Evolutionary conservation across 257 asterid species (phyloP).

Genomic region (Scutellaria galericulata): DNA sequence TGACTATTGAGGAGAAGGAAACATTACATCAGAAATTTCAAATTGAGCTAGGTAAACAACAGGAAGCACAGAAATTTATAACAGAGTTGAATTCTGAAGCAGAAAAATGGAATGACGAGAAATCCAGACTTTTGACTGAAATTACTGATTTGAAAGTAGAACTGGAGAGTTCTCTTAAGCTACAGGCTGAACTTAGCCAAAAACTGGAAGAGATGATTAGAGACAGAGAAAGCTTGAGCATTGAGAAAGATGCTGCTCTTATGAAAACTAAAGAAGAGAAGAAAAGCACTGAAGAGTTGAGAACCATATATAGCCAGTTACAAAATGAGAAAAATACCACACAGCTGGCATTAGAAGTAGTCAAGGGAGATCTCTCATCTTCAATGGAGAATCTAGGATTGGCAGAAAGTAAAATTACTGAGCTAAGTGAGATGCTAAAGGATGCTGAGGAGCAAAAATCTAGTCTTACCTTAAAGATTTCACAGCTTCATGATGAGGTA

Average conservation of each 20-base stretch:
- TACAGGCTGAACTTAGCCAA: slow-evolving; percentile 57
- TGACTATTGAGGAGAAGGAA: slow-evolving; percentile 61
- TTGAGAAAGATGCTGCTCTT: slow-evolving; percentile 50
- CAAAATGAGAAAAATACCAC: slow-evolving; percentile 51
- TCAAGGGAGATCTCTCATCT: slow-evolving; percentile 45
- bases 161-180: slow-evolving; percentile 50
- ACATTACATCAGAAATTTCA: slow-evolving; percentile 47
- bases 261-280: slow-evolving; percentile 51
- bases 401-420: slow-evolving; percentile 48
- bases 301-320: slow-evolving; percentile 37
- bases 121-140: slow-evolving; percentile 48
- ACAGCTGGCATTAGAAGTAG: slow-evolving; percentile 50
- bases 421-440: slow-evolving; percentile 40
- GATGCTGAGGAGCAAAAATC: slow-evolving; percentile 43
- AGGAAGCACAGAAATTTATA: slow-evolving; percentile 56
- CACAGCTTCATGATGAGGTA: slow-evolving; percentile 45
- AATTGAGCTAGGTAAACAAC: slow-evolving; percentile 46
- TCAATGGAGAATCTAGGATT: slow-evolving; percentile 49
- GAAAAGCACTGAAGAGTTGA: slow-evolving; percentile 48
- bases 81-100: slow-evolving; percentile 49
- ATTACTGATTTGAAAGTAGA: slow-evolving; percentile 48
- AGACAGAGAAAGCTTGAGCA: slow-evolving; percentile 42
- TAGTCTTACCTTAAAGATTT: slow-evolving; percentile 43
- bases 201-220: slow-evolving; percentile 49
- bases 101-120: slow-evolving; percentile 51